Base-by-base conservation (phyloP, 345 rosid genomes). In the Theobroma cacao region DNA sequence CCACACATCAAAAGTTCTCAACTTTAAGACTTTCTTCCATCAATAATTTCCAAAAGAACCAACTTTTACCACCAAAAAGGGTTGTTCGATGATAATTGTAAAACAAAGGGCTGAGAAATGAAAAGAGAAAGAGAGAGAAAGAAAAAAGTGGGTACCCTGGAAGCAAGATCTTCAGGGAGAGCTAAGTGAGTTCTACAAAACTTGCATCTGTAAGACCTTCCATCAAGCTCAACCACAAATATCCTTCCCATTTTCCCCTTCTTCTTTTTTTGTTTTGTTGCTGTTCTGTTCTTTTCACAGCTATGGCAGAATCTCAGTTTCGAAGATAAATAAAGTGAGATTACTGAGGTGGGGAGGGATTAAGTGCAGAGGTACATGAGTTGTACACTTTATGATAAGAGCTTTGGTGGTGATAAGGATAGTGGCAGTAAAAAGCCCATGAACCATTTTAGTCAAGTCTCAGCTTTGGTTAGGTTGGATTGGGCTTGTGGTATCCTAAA, bases 131-230 rank as follows among this genome's bases (percentile, higher is more conserved):
- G 1, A 31, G 2, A 20, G 15, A 18, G n/a, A 48, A n/a, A 53
- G 36, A 48, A 66, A 33, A 50, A 45, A 45, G 11, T 28, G 43
- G 70, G 68, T 86, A 93, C 98, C 90, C 77, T 77, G 45, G 97
- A 93, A 66, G 88, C 82, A 74, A 94, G 87, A 78, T 94, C 94
- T 76, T 84, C 78, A 52, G 87, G 90, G 79, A 88, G 89, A 78
- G 98, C 95, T 6, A 94, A 87, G 85, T 93, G 97, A 80, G 98
- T 91, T 77, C 82, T 85, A 66, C 98, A 94, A 67, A 84, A 90
- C 89, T 88, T 93, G 97, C 98, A 94, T 82, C 90, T 87, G 88
- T 93, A 94, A 80, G 93, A 85, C 86, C 97, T 87, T 74, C 98
- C 98, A 30, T 93, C 97, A n/a, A 91, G 87, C 85, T 94, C 97